These are phyloP conservation scores for Elsinoe ampelina DNA, from an alignment of 2,329 filamentous ascomycete species.

Conservation along the genomic window DNA sequence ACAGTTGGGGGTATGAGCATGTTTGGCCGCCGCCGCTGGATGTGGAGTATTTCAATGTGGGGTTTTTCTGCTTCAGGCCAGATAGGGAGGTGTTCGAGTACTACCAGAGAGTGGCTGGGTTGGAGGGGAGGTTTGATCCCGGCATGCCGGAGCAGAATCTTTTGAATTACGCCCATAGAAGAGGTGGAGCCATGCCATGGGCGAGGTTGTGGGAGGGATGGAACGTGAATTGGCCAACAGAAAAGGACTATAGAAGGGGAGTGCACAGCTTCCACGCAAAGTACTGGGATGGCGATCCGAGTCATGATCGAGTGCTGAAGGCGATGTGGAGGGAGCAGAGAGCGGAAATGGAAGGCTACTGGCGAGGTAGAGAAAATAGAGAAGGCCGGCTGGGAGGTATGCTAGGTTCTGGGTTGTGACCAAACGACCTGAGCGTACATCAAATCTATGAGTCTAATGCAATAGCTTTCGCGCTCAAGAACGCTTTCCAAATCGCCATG, in stretches of 20 bases:
- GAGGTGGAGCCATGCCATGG: conserved; percentile 35
- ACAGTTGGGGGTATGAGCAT: conserved; percentile 27
- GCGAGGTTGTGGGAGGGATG: conserved; percentile 30
- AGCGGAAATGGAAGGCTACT: conserved; percentile 30
- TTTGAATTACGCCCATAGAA: conserved; percentile 32
- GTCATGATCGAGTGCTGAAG: conserved; percentile 27
- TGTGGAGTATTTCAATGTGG: conserved; percentile 25
- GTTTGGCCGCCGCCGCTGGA: conserved; percentile 24
- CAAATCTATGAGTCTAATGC: no score
- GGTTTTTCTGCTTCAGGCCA: conserved; percentile 33
- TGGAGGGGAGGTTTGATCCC: conserved; percentile 28
- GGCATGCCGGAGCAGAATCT: conserved; percentile 31
- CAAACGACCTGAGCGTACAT: no score
- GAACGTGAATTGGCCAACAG: conserved; percentile 33
- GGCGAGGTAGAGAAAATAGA: conserved; percentile 22
- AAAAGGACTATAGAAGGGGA: conserved; percentile 29
- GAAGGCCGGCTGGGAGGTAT: neutral
- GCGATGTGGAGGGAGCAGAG: conserved; percentile 29
- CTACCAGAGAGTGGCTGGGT: conserved; percentile 26
- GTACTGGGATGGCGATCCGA: conserved; percentile 31
- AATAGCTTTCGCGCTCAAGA: no score
- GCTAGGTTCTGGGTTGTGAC: neutral
- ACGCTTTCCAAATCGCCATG: no score
- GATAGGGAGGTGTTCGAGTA: conserved; percentile 28
- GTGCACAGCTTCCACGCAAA: conserved; percentile 32